Base-by-base conservation (phyloP, 2,329 filamentous ascomycete genomes). In the Fusarium tjaetaba region DNA sequence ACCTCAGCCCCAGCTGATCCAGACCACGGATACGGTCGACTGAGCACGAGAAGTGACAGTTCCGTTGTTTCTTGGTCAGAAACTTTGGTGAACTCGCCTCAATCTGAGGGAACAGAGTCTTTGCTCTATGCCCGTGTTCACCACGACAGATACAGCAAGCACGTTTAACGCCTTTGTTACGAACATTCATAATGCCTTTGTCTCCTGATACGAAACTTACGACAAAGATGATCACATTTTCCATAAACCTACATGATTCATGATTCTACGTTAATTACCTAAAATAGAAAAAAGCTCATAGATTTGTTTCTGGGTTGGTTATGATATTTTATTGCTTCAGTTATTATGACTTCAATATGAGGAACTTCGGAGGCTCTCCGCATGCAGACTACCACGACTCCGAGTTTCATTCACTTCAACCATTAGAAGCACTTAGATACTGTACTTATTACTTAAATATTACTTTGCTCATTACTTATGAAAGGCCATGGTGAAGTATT, bases 1-100 rank as follows among this genome's bases (percentile, higher is more conserved):
- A 62, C 71, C 14, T 74, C 73, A 16, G 62, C 70, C 10, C 51
- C 57, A 13, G 65, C 69, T 38, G 49, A 53, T 11, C 28, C 30
- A 28, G 55, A 46, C n/a, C 38, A 15, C 20, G 36, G 30, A 48
- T 48, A 59, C 8, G 39, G 48, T 24, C 58, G 63, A 11, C 30
- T 62, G n/a, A 68, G 74, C 32, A 65, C 62, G 16, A 63, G 55
- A 41, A 77, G 70, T 34, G 70, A 71, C 5, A 72, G 70, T 56
- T 74, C 72, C n/a, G 61, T 65, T 11, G 69, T 53, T 22, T 71
- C 73, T 4, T 77, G 75, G 68, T 49, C 68, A 11, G 68, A 64
- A 36, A 64, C 67, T 10, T 41, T 53, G 11, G 57, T 63, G 18
- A 56, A 49, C 20, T 63, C 70, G 1, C 34, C 49, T 38, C 53